Conservation (phyloP, 371 early-diverging fungal genomes). For the Enterospora canceri region DNA sequence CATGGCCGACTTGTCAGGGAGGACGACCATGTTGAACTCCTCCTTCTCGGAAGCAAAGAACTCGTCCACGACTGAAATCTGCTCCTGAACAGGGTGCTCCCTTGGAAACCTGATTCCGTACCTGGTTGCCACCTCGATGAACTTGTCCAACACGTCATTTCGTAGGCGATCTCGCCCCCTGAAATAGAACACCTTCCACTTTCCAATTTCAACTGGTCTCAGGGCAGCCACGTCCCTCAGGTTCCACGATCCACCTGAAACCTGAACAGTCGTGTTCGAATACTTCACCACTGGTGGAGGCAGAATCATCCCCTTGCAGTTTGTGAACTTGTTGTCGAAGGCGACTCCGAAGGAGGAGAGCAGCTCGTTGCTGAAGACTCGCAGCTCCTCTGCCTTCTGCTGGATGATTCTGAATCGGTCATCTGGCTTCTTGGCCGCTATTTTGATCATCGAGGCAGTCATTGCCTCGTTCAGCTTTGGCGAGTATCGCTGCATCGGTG, state of each 20-base stretch:
- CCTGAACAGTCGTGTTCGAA: neutral
- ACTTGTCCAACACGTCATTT: neutral
- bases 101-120: conserved; percentile 12
- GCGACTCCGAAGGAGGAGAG: conserved; percentile 19
- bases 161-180: neutral
- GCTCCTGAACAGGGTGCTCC: neutral
- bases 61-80: conserved; percentile 9
- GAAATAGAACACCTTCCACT: conserved; percentile 27
- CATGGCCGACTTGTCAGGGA: conserved; percentile 13
- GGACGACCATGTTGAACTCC: conserved; percentile 24
- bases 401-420: conserved; percentile 29
- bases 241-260: conserved; percentile 37
- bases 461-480: conserved; percentile 41
- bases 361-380: conserved; percentile 11
- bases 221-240: conserved; percentile 23
- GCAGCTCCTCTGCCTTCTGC: conserved; percentile 14
- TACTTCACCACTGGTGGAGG: conserved; percentile 29
- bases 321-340: conserved; percentile 20
- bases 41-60: neutral
- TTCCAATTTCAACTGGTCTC: conserved; percentile 7
- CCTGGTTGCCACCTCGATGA: conserved; percentile 2
- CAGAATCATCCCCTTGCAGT: conserved; percentile 23
- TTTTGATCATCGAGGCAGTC: conserved; percentile 26
- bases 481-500: conserved; percentile 24
- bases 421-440: conserved; percentile 32